These are phyloP conservation scores for Sporothrix pallida DNA, from an alignment of 2,329 filamentous ascomycete genomes.

Conservation along the genomic window DNA sequence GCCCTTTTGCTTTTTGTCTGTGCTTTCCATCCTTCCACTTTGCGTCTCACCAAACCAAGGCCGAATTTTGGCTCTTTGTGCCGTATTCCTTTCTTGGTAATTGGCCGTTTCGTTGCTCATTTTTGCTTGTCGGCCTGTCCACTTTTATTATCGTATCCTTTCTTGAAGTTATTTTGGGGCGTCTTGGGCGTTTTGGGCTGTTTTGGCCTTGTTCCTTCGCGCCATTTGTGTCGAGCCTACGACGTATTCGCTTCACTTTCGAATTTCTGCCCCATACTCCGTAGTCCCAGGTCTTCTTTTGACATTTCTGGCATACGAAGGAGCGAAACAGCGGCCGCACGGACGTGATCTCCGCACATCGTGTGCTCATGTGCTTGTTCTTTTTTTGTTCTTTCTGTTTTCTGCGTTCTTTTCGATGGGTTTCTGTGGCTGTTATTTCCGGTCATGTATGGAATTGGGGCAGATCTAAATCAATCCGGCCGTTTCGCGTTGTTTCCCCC, in stretches of 20 bases:
- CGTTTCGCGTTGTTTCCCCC: not conserved
- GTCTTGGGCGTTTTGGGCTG: not conserved
- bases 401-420: not conserved
- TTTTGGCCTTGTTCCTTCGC: slow-evolving; percentile 2
- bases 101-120: not conserved
- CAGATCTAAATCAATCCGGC: not conserved
- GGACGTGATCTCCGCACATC: not conserved
- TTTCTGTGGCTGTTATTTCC: no score
- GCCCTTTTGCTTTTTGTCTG: not conserved
- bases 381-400: not conserved
- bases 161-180: not conserved
- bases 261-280: not conserved
- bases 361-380: not conserved
- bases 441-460: not conserved
- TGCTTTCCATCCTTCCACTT: not conserved
- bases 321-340: slow-evolving; percentile 12
- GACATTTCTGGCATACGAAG: not conserved
- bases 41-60: not conserved
- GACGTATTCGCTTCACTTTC: not conserved
- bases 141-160: not conserved
- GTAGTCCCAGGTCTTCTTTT: not conserved
- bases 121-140: not conserved
- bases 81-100: slow-evolving; percentile 12
- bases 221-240: not conserved
- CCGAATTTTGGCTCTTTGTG: no score